These are phyloP conservation scores for Rhizophagus prolifer DNA, from an alignment of 192 early-diverging fungal genomes.

Conservation along the genomic window DNA sequence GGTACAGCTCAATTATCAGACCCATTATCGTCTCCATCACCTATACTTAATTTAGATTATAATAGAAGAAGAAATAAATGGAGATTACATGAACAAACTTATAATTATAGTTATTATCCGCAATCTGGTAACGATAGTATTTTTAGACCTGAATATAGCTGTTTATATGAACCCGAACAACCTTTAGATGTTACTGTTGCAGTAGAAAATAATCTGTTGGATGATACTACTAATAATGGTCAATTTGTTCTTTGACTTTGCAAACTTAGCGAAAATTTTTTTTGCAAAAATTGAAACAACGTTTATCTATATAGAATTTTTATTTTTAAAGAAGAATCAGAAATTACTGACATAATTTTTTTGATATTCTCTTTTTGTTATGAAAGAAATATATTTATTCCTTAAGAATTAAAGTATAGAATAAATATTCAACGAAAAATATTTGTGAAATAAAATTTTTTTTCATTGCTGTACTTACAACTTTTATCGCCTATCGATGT, in stretches of 20 bases:
- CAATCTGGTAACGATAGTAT: slow-evolving; percentile 36
- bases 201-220: slow-evolving; percentile 15
- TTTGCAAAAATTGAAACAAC: too few species aligned
- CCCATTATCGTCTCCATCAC: slow-evolving; percentile 42
- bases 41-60: slow-evolving; percentile 43
- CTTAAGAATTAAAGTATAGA: too few species aligned
- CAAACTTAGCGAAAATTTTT: neutral
- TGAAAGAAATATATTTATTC: too few species aligned
- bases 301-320: too few species aligned
- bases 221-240: slow-evolving; percentile 4
- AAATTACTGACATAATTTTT: too few species aligned
- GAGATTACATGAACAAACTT: slow-evolving; percentile 91
- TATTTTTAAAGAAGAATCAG: too few species aligned
- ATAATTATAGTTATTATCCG: slow-evolving; percentile 71
- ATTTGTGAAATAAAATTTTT: too few species aligned
- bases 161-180: slow-evolving; percentile 56
- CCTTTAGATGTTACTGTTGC: slow-evolving; percentile 15
- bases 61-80: slow-evolving; percentile 70
- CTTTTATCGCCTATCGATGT: too few species aligned
- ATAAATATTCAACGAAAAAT: too few species aligned
- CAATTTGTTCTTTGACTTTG: slow-evolving; percentile 12
- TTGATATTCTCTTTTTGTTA: too few species aligned
- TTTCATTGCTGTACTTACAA: too few species aligned
- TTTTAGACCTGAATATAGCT: slow-evolving; percentile 58
- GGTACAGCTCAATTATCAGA: slow-evolving; percentile 45